These are phyloP conservation scores for Epichloe bromicola DNA, from an alignment of 2,329 filamentous ascomycete species.

Conservation along the genomic window DNA sequence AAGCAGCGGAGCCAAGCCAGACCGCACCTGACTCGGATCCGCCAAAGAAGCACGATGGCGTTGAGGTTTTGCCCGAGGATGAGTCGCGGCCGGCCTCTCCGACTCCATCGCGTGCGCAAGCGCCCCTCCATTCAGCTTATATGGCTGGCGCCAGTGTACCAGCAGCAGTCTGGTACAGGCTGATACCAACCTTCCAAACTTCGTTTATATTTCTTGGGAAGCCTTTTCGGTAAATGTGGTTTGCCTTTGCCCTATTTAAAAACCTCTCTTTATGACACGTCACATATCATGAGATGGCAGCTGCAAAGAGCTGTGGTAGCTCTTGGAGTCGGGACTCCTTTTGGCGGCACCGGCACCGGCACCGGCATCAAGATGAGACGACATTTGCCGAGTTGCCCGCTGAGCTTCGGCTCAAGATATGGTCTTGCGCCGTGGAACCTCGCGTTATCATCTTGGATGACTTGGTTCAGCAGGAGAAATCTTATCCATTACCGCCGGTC, in stretches of 20 bases:
- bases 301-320: constrained; percentile 1
- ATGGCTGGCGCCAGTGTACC: constrained; percentile 1
- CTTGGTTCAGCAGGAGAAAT: constrained; percentile 16
- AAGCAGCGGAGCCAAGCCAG: background rate
- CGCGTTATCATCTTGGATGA: constrained; percentile 23
- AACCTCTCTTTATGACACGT: background rate
- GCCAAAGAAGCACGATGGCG: constrained; percentile 1
- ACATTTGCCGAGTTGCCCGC: constrained; percentile 19
- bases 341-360: background rate
- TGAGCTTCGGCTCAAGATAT: constrained; percentile 26
- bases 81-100: constrained; percentile 1
- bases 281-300: constrained; percentile 2
- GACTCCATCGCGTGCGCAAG: constrained; percentile 1
- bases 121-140: background rate
- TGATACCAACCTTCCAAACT: background rate
- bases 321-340: background rate
- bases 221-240: background rate
- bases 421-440: constrained; percentile 23
- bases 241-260: background rate
- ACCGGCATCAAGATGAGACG: background rate
- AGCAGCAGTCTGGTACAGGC: constrained; percentile 2
- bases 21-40: background rate
- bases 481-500: constrained; percentile 23
- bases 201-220: background rate
- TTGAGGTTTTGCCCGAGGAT: constrained; percentile 1